Evolutionary conservation across 2,329 filamentous ascomycete species (phyloP), one percentile per base, ranked within the genome.

Genomic region (Scopulariopsis brevicaulis): DNA sequence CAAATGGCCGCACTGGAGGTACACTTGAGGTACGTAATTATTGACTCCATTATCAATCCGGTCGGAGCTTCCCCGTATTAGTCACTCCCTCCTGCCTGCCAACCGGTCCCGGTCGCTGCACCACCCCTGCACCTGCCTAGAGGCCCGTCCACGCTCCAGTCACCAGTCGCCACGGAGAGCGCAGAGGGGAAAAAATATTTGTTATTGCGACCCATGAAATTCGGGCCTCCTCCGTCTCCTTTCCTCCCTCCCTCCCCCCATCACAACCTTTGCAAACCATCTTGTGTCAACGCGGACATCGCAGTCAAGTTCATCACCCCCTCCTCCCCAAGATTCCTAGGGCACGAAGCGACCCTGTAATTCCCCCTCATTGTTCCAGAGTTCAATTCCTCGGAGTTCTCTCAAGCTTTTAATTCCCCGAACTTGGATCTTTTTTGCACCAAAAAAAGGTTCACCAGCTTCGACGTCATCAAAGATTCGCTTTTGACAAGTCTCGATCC

Each of bases 311-410:
- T 69, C 62, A 62, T 63, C 63, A 65, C 63, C 62, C 62, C 65
- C 65, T 67, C 64, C 67, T 66, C 64, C 64, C 69, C 71, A 69
- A 68, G 69, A 69, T 74, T 74, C 85, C 87, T 91, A 91, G 88
- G 88, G 88, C 88, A 90, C 87, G 76, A 83, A 91, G 88, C 88
- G 89, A 91, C 88, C 88, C 88, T 91, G 79, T 74, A 73, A 76
- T 76, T 74, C 76, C 77, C 79, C 82, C 79, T 56, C 58, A 59
- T 56, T 40, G 55, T 56, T 59, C 59, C 57, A 87, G 85, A 88
- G 85, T 87, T 79, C 78, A 82, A 80, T 53, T 53, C 37, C 6
- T 43, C 28, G 51, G 25, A 35, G 15, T 37, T 11, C 28, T 32
- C 32, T 54, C 53, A 24, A 34, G 32, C 53, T 28, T 32, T 59